Conservation (phyloP, 2,329 filamentous ascomycete species). For the Ophiostoma sp. region DNA sequence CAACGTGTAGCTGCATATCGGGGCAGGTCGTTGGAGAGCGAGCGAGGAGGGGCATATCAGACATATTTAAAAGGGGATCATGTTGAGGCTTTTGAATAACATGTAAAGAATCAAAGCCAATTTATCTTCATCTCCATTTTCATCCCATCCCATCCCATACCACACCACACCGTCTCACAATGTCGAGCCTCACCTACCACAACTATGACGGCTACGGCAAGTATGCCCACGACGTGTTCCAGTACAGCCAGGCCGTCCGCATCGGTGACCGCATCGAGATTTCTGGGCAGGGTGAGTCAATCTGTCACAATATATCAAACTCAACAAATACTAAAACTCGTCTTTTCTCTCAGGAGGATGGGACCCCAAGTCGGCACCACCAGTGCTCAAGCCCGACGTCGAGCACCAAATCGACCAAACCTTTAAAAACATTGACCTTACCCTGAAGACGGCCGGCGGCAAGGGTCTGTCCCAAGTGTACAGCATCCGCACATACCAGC, state of each 20-base stretch:
- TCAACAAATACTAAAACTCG: not conserved
- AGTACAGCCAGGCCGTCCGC: slow-evolving; percentile 51
- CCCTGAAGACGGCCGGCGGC: slow-evolving; percentile 50
- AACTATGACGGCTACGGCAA: slow-evolving; percentile 40
- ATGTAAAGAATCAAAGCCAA: too few species aligned
- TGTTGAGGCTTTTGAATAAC: too few species aligned
- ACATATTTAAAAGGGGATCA: too few species aligned
- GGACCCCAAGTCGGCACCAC: not conserved
- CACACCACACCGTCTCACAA: slow-evolving; percentile 51
- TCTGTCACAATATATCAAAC: not conserved
- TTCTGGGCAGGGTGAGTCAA: slow-evolving; percentile 43
- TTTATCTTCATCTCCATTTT: too few species aligned
- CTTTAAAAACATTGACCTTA: slow-evolving; percentile 54
- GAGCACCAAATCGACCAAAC: slow-evolving; percentile 46
- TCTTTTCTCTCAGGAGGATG: slow-evolving; percentile 28
- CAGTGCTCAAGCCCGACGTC: slow-evolving; percentile 32
- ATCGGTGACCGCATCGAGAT: slow-evolving; percentile 50
- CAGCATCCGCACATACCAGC: slow-evolving; percentile 41
- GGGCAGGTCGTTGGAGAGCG: too few species aligned
- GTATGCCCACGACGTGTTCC: slow-evolving; percentile 35
- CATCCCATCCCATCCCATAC: too few species aligned
- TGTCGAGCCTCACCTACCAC: slow-evolving; percentile 57
- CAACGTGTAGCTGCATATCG: too few species aligned
- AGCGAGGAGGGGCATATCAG: too few species aligned
- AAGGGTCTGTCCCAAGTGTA: slow-evolving; percentile 36